Conservation (phyloP, 345 rosid species). For the Lumnitzera racemosa region DNA sequence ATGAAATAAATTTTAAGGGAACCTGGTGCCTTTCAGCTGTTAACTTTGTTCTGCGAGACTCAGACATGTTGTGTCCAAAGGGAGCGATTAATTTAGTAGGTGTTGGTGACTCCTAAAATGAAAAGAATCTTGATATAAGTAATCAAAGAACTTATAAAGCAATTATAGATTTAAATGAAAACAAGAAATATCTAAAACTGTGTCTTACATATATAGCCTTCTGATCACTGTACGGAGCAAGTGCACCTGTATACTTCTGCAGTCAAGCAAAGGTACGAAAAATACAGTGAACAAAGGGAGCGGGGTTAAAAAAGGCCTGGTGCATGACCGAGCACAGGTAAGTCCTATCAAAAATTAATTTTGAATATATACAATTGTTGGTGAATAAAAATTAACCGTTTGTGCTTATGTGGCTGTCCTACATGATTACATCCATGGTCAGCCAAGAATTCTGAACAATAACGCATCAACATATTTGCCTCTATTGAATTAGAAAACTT, state of each 20-base stretch:
- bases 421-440: too few relatives aligned
- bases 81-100: slow-evolving; percentile 73
- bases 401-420: too few relatives aligned
- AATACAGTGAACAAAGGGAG: not conserved
- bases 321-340: too few relatives aligned
- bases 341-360: too few relatives aligned
- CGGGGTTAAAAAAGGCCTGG: not conserved
- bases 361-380: too few relatives aligned
- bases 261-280: slow-evolving; percentile 9
- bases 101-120: slow-evolving; percentile 77
- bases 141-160: not conserved
- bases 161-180: slow-evolving; percentile 1
- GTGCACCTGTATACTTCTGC: slow-evolving; percentile 57
- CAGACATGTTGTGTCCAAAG: slow-evolving; percentile 64
- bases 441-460: too few relatives aligned
- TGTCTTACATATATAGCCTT: slow-evolving; percentile 66
- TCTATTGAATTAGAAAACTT: too few relatives aligned
- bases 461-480: too few relatives aligned
- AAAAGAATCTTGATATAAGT: slow-evolving; percentile 6
- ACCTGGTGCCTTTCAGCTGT: slow-evolving; percentile 87
- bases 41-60: slow-evolving; percentile 68
- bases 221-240: slow-evolving; percentile 41
- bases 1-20: not conserved
- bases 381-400: too few relatives aligned
- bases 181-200: not conserved